phyloP scores from a whole-genome alignment of 176 grass and related monocot species.

The Miscanthus lutarioriparius region DNA sequence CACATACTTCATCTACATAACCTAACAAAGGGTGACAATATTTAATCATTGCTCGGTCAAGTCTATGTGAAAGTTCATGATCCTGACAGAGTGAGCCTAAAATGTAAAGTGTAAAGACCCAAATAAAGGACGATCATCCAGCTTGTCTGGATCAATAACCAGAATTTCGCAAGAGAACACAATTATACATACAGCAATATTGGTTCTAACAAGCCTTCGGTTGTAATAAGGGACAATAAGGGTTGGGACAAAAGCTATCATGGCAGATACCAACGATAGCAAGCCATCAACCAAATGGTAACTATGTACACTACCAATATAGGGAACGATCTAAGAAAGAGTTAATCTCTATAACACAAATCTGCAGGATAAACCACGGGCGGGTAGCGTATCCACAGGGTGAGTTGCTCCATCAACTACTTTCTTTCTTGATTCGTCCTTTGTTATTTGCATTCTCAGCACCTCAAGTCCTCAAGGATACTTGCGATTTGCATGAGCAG shows the following conservation, averaged over 20 bases:
- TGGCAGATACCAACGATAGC: background rate
- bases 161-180: background rate
- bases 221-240: background rate
- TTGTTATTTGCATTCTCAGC: too few relatives aligned
- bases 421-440: too few relatives aligned
- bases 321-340: background rate
- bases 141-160: background rate
- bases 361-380: too few relatives aligned
- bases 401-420: too few relatives aligned
- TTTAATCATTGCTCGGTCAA: background rate
- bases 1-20: background rate
- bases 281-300: background rate
- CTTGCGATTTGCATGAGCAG: too few relatives aligned
- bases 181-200: background rate
- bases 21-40: background rate
- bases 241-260: background rate
- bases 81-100: background rate
- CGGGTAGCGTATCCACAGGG: too few relatives aligned
- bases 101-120: background rate
- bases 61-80: background rate
- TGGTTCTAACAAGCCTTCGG: background rate
- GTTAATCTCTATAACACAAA: too few relatives aligned
- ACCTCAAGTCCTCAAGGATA: too few relatives aligned
- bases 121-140: background rate
- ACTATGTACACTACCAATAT: background rate